These are phyloP conservation scores for Porcisia deanei DNA, from an alignment of 208 protist species.

Conservation along the genomic window DNA sequence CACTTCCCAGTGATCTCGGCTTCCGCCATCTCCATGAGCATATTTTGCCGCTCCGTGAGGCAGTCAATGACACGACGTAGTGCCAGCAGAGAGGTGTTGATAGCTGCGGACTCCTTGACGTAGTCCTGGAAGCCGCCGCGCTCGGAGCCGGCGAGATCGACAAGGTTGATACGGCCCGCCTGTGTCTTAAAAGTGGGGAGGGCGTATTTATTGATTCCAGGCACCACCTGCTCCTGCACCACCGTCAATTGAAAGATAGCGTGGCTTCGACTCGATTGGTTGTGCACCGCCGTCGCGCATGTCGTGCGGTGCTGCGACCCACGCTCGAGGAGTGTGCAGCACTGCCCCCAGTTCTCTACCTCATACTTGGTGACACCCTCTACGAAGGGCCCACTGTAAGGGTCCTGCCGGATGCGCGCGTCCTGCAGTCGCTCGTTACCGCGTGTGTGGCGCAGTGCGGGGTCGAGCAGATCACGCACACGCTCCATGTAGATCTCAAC, in stretches of 20 bases:
- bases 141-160: conserved; percentile 91
- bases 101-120: conserved; percentile 90
- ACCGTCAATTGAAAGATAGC: conserved; percentile 91
- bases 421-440: conserved; percentile 83
- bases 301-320: conserved; percentile 93
- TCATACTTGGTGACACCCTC: conserved; percentile 91
- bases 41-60: conserved; percentile 86
- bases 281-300: conserved; percentile 90
- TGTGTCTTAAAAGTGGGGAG: conserved; percentile 62
- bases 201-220: conserved; percentile 71
- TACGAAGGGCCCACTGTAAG: conserved; percentile 85
- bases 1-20: conserved; percentile 65
- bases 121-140: conserved; percentile 90
- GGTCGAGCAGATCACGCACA: conserved; percentile 95
- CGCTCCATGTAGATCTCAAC: conserved; percentile 98
- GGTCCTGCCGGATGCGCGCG: conserved; percentile 90
- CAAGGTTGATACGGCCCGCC: conserved; percentile 87
- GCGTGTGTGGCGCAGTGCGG: conserved; percentile 66
- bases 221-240: conserved; percentile 69
- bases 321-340: conserved; percentile 85
- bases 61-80: conserved; percentile 90
- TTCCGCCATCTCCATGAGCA: conserved; percentile 86
- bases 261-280: conserved; percentile 90
- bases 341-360: conserved; percentile 87
- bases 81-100: conserved; percentile 90